These are phyloP conservation scores for Glycine latifolia DNA, from an alignment of 306 rosid species.

Conservation along the genomic window DNA sequence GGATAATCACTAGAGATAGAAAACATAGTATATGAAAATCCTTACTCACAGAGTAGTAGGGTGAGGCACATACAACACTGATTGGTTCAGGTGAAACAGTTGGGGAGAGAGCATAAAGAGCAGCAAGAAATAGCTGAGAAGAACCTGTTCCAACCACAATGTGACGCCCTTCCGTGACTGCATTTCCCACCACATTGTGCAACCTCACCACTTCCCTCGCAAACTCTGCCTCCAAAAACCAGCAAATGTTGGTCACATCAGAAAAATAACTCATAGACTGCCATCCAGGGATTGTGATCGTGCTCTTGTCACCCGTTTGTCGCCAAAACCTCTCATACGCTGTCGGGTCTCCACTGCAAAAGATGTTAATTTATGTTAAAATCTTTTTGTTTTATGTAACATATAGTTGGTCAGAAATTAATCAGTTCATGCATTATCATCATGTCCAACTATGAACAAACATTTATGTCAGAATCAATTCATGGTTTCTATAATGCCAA, in stretches of 20 bases:
- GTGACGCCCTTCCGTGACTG: constrained; percentile 71
- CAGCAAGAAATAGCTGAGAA: constrained; percentile 84
- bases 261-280: constrained; percentile 84
- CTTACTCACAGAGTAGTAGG: constrained; percentile 69
- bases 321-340: constrained; percentile 79
- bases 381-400: background rate
- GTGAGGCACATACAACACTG: constrained; percentile 76
- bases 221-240: constrained; percentile 86
- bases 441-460: background rate
- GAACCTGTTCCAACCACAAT: constrained; percentile 94
- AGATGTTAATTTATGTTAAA: background rate
- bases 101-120: constrained; percentile 80
- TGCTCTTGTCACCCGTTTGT: constrained; percentile 66
- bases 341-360: constrained; percentile 86
- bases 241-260: constrained; percentile 68
- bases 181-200: constrained; percentile 81
- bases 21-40: too few relatives aligned
- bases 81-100: constrained; percentile 61
- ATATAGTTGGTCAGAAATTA: background rate
- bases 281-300: constrained; percentile 78
- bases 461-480: background rate
- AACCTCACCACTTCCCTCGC: constrained; percentile 70
- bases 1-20: too few relatives aligned
- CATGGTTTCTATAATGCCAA: background rate
- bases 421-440: background rate